phyloP scores from a whole-genome alignment of 1,284 basidiomycete genomes.

The Leccinum griseonigrum region DNA sequence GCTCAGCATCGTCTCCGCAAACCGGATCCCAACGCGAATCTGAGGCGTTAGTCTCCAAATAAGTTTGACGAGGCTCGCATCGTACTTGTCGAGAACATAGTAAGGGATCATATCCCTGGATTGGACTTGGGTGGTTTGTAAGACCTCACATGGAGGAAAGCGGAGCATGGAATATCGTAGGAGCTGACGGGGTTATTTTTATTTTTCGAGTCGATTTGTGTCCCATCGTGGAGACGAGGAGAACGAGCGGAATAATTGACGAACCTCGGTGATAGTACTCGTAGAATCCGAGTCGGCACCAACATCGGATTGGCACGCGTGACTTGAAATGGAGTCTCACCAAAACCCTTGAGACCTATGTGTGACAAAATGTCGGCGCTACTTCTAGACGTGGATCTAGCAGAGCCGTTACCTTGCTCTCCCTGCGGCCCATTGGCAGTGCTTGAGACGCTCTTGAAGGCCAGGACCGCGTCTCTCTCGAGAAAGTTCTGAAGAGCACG shows the following conservation, averaged over 20 bases:
- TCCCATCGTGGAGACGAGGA: background rate
- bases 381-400: background rate
- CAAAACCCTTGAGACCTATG: conserved; percentile 94
- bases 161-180: conserved; percentile 89
- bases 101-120: conserved; percentile 3
- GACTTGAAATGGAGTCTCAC: conserved; percentile 42
- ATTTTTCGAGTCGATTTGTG: too few relatives aligned
- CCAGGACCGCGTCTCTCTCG: conserved; percentile 73
- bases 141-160: conserved; percentile 82
- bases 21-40: conserved; percentile 83
- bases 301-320: background rate
- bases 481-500: conserved; percentile 79
- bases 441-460: conserved; percentile 73
- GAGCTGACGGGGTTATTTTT: conserved; percentile 60
- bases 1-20: conserved; percentile 90
- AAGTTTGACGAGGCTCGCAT: conserved; percentile 91
- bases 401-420: conserved; percentile 54
- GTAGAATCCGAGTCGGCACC: background rate
- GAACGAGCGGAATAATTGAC: conserved; percentile 1
- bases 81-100: conserved; percentile 31
- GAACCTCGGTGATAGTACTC: conserved; percentile 57
- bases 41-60: conserved; percentile 89
- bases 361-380: conserved; percentile 7
- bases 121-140: conserved; percentile 50
- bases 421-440: conserved; percentile 61